Evolutionary conservation across 768 basidiomycete species (phyloP).

Genomic region (Auriscalpium orientale): DNA sequence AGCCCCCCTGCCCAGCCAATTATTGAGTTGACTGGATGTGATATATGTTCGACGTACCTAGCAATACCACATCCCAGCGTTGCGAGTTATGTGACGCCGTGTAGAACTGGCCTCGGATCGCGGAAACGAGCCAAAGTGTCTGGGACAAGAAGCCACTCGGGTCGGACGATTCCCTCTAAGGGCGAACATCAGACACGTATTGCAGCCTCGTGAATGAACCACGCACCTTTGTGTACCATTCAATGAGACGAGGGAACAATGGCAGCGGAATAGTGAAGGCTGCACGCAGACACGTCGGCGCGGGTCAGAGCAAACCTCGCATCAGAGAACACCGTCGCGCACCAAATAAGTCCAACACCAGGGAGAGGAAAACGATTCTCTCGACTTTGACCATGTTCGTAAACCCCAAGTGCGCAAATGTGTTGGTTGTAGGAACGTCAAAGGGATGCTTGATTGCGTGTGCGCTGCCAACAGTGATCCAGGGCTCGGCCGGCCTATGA

Average conservation of each 20-base stretch:
- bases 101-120: constrained; percentile 59
- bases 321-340: constrained; percentile 16
- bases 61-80: constrained; percentile 89
- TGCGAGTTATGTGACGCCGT: constrained; percentile 51
- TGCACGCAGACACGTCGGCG: constrained; percentile 20
- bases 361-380: constrained; percentile 78
- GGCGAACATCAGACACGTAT: not conserved
- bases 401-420: not conserved
- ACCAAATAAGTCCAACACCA: constrained; percentile 84
- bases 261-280: constrained; percentile 95
- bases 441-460: too few relatives aligned
- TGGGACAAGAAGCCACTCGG: constrained; percentile 64
- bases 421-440: too few relatives aligned
- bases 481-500: too few relatives aligned
- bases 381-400: constrained; percentile 59
- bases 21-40: not conserved
- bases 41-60: constrained; percentile 44
- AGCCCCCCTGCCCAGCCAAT: constrained; percentile 50
- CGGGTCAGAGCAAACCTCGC: not conserved
- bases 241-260: constrained; percentile 93
- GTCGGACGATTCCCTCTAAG: constrained; percentile 64
- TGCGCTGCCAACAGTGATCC: too few relatives aligned
- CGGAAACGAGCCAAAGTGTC: constrained; percentile 62
- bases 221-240: constrained; percentile 78
- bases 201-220: not conserved